phyloP scores from a whole-genome alignment of 352 stramenopile genomes.

The Globisporangium polare region DNA sequence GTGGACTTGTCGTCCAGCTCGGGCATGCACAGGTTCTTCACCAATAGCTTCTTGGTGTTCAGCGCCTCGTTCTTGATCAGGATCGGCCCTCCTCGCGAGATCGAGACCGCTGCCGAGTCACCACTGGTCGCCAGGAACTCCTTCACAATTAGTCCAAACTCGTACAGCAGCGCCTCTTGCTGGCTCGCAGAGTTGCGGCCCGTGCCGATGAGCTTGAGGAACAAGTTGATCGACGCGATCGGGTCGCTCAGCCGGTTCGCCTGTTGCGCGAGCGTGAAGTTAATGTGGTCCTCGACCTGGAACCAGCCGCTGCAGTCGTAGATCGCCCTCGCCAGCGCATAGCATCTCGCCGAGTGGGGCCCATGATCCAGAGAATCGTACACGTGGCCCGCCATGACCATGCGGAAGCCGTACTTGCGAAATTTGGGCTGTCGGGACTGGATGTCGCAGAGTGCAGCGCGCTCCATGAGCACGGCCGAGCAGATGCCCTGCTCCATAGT shows the following conservation, averaged over 20 bases:
- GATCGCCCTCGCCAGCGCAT: slow-evolving; percentile 67
- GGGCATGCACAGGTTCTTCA: slow-evolving; percentile 73
- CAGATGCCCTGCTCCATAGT: slow-evolving; percentile 85
- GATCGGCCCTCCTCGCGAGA: slow-evolving; percentile 27
- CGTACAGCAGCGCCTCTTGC: slow-evolving; percentile 76
- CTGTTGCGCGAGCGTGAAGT: slow-evolving; percentile 81
- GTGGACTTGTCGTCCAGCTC: slow-evolving; percentile 82
- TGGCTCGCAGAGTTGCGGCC: slow-evolving; percentile 79
- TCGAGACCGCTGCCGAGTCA: slow-evolving; percentile 24
- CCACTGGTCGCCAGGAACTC: slow-evolving; percentile 48
- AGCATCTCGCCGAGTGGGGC: slow-evolving; percentile 78
- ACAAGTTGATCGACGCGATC: slow-evolving; percentile 81
- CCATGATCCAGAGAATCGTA: slow-evolving; percentile 73
- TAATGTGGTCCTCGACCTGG: slow-evolving; percentile 87
- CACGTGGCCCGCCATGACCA: slow-evolving; percentile 87
- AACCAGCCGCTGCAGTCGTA: slow-evolving; percentile 83
- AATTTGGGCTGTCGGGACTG: slow-evolving; percentile 69
- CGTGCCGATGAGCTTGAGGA: slow-evolving; percentile 83
- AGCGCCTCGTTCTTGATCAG: slow-evolving; percentile 17
- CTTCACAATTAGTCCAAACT: slow-evolving; percentile 84
- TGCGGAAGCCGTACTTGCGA: slow-evolving; percentile 86
- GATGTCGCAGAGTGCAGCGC: slow-evolving; percentile 74
- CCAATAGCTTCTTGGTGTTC: slow-evolving; percentile 48
- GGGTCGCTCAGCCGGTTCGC: slow-evolving; percentile 71
- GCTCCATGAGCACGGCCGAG: slow-evolving; percentile 78